Conservation (phyloP, 2,329 filamentous ascomycete species). For the Pseudocercospora crystallina region DNA sequence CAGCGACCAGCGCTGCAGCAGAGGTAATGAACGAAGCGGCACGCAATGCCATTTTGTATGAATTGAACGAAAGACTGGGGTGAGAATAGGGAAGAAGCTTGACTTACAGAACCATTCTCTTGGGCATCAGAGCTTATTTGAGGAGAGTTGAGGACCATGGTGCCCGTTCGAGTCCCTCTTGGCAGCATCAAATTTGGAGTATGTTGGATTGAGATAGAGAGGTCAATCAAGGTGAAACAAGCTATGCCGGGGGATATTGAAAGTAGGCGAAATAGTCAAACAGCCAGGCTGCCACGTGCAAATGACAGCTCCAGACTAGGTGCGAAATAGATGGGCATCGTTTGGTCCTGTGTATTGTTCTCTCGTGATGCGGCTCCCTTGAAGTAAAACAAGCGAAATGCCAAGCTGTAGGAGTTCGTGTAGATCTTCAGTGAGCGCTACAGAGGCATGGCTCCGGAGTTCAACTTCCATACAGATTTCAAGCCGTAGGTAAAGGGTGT, state of each 20-base stretch:
- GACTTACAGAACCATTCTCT: background rate
- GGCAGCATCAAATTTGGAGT: background rate
- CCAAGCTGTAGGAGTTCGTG: too few relatives aligned
- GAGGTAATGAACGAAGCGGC: constrained; percentile 21
- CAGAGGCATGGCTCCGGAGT: too few relatives aligned
- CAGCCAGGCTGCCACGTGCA: constrained; percentile 7
- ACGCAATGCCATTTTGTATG: constrained; percentile 17
- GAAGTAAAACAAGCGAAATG: too few relatives aligned
- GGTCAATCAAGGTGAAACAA: constrained; percentile 5
- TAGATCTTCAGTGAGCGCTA: too few relatives aligned
- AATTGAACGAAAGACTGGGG: constrained; percentile 12
- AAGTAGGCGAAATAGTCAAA: background rate
- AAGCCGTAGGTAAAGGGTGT: too few relatives aligned
- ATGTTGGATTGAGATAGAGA: constrained; percentile 2
- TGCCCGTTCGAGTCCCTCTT: background rate
- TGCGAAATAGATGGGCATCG: too few relatives aligned
- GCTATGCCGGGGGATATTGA: background rate
- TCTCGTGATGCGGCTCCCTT: too few relatives aligned
- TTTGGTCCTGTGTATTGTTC: too few relatives aligned
- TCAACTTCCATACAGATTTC: too few relatives aligned
- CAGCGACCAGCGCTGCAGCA: constrained; percentile 35
- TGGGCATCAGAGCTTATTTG: background rate
- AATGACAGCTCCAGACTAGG: too few relatives aligned
- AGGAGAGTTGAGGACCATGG: background rate
- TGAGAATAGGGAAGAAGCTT: constrained; percentile 3